phyloP scores from a whole-genome alignment of 352 stramenopile genomes.

The Phytophthora hibernalis region DNA sequence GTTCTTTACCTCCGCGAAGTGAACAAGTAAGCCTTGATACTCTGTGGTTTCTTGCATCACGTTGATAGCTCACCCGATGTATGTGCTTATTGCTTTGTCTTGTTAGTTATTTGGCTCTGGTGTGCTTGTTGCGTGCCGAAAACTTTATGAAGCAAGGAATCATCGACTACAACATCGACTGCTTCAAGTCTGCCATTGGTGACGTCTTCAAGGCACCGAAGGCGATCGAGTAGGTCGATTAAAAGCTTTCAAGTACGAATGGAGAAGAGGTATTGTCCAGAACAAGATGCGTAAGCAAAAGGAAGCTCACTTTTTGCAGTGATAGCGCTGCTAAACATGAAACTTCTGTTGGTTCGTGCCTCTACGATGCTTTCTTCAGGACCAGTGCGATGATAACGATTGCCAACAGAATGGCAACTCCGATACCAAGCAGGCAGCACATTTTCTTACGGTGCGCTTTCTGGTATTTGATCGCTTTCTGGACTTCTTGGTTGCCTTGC shows the following conservation, averaged over 20 bases:
- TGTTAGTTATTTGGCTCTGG: slow-evolving; percentile 95
- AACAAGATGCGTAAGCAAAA: slow-evolving; percentile 9
- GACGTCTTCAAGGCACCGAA: slow-evolving; percentile 86
- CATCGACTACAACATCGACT: slow-evolving; percentile 99
- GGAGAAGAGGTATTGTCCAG: not conserved
- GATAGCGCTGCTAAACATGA: slow-evolving; percentile 22
- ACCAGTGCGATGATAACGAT: slow-evolving; percentile 80
- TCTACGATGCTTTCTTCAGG: slow-evolving; percentile 50
- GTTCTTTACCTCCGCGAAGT: slow-evolving; percentile 95
- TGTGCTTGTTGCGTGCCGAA: slow-evolving; percentile 96
- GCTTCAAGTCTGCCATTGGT: slow-evolving; percentile 95
- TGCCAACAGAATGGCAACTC: slow-evolving; percentile 80
- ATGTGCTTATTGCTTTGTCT: slow-evolving; percentile 14
- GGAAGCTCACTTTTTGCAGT: slow-evolving; percentile 8
- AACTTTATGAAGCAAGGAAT: slow-evolving; percentile 98
- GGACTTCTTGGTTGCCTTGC: slow-evolving; percentile 95
- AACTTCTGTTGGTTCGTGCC: not conserved
- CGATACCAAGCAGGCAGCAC: slow-evolving; percentile 88
- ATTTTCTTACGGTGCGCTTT: slow-evolving; percentile 98
- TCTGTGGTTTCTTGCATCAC: not conserved
- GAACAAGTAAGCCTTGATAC: slow-evolving; percentile 74
- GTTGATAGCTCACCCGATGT: slow-evolving; percentile 8
- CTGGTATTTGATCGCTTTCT: slow-evolving; percentile 96
- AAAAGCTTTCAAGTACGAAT: not conserved
- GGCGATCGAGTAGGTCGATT: slow-evolving; percentile 46